Evolutionary conservation across 345 rosid species (phyloP).

Genomic region (Euclidium syriacum): DNA sequence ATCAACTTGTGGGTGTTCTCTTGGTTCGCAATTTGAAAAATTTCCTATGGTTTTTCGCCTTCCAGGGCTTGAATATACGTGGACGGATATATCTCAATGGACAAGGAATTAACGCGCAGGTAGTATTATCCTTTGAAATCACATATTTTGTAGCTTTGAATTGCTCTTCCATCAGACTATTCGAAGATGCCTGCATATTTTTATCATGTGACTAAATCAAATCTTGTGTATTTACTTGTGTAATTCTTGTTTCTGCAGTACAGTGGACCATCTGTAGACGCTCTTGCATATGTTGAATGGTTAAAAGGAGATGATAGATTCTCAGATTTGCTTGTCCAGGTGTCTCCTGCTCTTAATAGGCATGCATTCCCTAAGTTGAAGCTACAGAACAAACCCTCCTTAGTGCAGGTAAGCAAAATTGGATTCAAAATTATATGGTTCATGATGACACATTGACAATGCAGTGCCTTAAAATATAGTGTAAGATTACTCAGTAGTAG

Average conservation of each 20-base stretch:
- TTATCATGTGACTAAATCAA: neutral
- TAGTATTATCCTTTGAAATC: slow-evolving; percentile 19
- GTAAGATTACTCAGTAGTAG: neutral
- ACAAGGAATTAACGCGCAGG: slow-evolving; percentile 98
- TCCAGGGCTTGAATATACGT: slow-evolving; percentile 58
- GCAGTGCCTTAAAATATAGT: neutral
- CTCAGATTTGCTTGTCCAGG: slow-evolving; percentile 75
- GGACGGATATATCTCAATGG: slow-evolving; percentile 83
- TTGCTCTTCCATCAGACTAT: neutral
- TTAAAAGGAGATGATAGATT: slow-evolving; percentile 56
- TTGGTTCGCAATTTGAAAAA: neutral
- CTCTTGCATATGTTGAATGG: slow-evolving; percentile 81
- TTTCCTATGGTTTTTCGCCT: neutral
- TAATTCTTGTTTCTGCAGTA: slow-evolving; percentile 49
- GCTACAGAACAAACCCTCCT: slow-evolving; percentile 79
- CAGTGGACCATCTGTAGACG: slow-evolving; percentile 82
- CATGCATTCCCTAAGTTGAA: slow-evolving; percentile 88
- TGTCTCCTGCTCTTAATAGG: slow-evolving; percentile 65
- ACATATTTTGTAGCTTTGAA: neutral
- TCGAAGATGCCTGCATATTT: neutral
- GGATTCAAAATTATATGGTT: neutral
- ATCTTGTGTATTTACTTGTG: slow-evolving; percentile 4
- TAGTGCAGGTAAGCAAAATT: slow-evolving; percentile 69
- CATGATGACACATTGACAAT: neutral
- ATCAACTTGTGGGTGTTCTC: neutral